Base-by-base conservation (phyloP, 805 yeast species). In the Candida nemodendra region DNA sequence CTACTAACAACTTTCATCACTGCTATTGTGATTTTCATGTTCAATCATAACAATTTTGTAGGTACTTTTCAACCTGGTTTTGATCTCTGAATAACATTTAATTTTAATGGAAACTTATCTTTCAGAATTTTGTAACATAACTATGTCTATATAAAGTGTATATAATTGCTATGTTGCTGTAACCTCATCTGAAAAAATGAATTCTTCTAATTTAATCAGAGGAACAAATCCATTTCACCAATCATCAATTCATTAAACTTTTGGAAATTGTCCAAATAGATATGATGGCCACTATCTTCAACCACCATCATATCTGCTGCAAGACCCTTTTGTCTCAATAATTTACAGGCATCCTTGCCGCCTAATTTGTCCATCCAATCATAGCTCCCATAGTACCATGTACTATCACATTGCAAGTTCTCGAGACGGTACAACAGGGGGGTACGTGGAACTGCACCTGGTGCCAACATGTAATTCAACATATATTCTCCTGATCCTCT, bases 401-500 rank as follows among this genome's bases (percentile, higher is more conserved):
- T 58, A 23, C 88, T 67, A 27, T 84, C 78, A 53, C 86, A 78
- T 4, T 72, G 64, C 8, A 82, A 59, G 16, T 69, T 63, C 21
- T 72, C 62, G 11, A 83, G 68, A 15, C 84, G 60, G 29, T 68
- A 62, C 3, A 70, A 59, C 36, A 91, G 65, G 1, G 98, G 95
- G 50, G 74, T 65, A 44, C 96, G 69, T 1, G 97, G 95, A 33
- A 78, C 77, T 0, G 95, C 98, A 3, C 98, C 99, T 5, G 96
- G 95, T 0, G 87, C 90, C 17, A 91, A 65, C 14, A 89, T 68
- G 54, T 83, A 84, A 48, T 87, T 84, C 47, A 93, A 67, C 69
- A 91, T 81, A 58, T 91, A 91, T 63, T 91, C 99, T 5, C 98
- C 98, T 0, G 95, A 85, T 0, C 99, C 99, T 3, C 71, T 76